These are phyloP conservation scores for Aspergillus aculeatus DNA, from an alignment of 2,329 filamentous ascomycete genomes.

Conservation along the genomic window DNA sequence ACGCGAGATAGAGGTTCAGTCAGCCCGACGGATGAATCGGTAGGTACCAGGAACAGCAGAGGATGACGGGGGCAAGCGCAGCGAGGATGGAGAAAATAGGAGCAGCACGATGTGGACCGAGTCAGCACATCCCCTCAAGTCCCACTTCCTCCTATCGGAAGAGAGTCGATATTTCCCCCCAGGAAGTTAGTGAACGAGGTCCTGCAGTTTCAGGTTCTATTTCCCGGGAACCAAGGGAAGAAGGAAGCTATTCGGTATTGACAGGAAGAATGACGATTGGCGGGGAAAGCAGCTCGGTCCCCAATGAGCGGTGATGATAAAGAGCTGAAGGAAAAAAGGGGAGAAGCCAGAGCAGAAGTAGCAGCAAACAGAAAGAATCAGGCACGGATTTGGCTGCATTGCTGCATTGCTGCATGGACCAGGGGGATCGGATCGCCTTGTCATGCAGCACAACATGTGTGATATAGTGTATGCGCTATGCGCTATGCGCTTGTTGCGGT, in stretches of 20 bases:
- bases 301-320: constrained; percentile 6
- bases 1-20: neutral
- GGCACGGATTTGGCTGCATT: constrained; percentile 11
- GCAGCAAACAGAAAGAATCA: constrained; percentile 2
- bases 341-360: too few species aligned
- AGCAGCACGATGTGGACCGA: neutral
- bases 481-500: neutral
- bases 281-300: neutral
- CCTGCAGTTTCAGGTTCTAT: neutral
- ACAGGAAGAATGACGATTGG: constrained; percentile 12
- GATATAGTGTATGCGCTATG: too few species aligned
- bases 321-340: neutral
- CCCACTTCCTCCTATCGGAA: constrained; percentile 13
- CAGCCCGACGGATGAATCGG: neutral
- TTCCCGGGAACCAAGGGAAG: neutral
- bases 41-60: neutral
- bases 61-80: neutral
- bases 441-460: neutral
- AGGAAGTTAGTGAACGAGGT: constrained; percentile 11
- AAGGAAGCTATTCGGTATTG: constrained; percentile 9
- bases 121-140: constrained; percentile 7
- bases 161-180: constrained; percentile 9
- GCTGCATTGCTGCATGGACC: constrained; percentile 1
- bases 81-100: neutral
- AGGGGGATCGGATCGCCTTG: constrained; percentile 6